Percentiles rank a stretch among this genome's conserved stretches.
phyloP scores from a whole-genome alignment of 768 basidiomycete species.

The Saitozyma podzolica region DNA sequence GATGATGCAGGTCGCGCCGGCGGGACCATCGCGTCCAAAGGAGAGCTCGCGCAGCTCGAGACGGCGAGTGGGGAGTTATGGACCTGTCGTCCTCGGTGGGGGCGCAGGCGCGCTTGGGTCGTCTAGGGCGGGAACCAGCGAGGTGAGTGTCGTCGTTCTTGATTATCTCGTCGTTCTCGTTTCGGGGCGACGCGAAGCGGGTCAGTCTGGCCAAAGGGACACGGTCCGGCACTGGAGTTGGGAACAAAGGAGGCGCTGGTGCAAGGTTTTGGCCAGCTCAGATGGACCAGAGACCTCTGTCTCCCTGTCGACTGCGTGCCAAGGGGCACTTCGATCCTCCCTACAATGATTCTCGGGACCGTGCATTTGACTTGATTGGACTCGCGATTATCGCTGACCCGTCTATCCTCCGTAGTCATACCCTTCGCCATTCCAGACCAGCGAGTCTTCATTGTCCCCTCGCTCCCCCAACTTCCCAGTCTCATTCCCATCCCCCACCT shows the following conservation, averaged over 20 bases:
- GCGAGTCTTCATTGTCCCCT: conserved; percentile 9
- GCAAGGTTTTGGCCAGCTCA: background rate
- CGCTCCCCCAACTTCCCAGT: conserved; percentile 13
- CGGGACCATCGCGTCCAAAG: background rate
- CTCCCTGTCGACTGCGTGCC: no score
- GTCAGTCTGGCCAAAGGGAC: background rate
- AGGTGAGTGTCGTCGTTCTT: background rate
- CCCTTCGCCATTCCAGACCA: no score
- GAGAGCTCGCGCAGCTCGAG: conserved; percentile 16
- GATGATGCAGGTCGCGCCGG: no score
- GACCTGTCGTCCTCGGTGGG: conserved; percentile 27
- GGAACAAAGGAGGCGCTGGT: background rate
- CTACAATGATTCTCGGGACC: no score
- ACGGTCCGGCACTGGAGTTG: background rate
- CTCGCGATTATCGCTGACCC: no score
- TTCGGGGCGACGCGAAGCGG: background rate
- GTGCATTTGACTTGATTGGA: no score
- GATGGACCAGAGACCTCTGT: background rate
- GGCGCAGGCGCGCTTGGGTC: conserved; percentile 26
- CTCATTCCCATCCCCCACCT: conserved; percentile 11
- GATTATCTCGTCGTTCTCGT: conserved; percentile 1
- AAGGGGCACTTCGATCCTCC: no score
- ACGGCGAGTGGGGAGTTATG: conserved; percentile 22
- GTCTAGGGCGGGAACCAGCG: conserved; percentile 1
- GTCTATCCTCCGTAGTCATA: no score